phyloP scores from a whole-genome alignment of 805 yeast species.

The Ogataea henricii region DNA sequence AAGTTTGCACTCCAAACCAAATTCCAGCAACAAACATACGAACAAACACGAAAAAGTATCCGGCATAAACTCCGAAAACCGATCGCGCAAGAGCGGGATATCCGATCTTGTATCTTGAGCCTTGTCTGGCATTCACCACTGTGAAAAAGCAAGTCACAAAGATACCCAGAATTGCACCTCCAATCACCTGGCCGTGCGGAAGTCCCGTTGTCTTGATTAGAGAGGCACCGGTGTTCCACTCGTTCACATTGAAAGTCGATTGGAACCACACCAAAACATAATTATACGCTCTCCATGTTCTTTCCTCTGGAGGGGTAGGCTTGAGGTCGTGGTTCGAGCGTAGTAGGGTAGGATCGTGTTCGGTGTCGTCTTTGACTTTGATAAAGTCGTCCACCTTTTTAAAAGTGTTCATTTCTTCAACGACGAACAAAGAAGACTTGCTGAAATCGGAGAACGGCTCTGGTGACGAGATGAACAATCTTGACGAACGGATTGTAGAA shows the following conservation, averaged over 20 bases:
- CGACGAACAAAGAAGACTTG: neutral
- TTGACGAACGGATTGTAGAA: neutral
- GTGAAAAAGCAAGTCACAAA: slow-evolving; percentile 22
- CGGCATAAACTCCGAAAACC: slow-evolving; percentile 40
- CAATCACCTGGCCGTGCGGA: slow-evolving; percentile 14
- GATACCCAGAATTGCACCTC: slow-evolving; percentile 17
- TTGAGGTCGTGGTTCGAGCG: slow-evolving; percentile 40
- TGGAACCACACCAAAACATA: slow-evolving; percentile 27
- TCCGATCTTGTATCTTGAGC: slow-evolving; percentile 35
- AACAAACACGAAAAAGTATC: slow-evolving; percentile 36
- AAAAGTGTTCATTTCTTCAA: slow-evolving; percentile 28
- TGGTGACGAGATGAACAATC: neutral
- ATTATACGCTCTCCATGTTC: slow-evolving; percentile 38
- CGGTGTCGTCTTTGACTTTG: slow-evolving; percentile 19
- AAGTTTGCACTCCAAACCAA: slow-evolving; percentile 42
- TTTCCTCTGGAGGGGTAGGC: slow-evolving; percentile 37
- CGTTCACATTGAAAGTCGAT: slow-evolving; percentile 30
- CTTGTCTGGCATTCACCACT: slow-evolving; percentile 19
- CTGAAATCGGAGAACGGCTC: neutral
- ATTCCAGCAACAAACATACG: slow-evolving; percentile 39
- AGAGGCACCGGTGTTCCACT: slow-evolving; percentile 33
- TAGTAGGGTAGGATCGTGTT: slow-evolving; percentile 25
- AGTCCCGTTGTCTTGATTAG: slow-evolving; percentile 12
- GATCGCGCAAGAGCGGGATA: slow-evolving; percentile 40
- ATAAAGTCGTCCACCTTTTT: slow-evolving; percentile 25